Evolutionary conservation across 257 asterid genomes (phyloP).

Genomic region (Ocimum tenuiflorum): DNA sequence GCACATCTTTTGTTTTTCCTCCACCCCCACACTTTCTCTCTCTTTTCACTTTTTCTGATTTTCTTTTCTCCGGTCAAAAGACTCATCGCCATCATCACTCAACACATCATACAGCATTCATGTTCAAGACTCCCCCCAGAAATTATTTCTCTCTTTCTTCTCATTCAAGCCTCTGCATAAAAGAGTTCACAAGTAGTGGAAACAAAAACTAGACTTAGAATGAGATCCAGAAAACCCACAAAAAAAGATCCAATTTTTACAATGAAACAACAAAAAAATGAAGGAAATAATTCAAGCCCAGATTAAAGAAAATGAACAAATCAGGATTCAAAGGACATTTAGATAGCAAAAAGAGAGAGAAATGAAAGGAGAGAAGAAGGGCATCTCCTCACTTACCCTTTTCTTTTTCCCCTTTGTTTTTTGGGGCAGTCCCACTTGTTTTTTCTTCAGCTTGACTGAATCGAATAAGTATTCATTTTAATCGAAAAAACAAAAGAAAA

Average conservation of each 20-base stretch:
- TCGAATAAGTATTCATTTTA: slow-evolving; percentile 17
- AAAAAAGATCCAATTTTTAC: slow-evolving; percentile 17
- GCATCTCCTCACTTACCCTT: slow-evolving; percentile 32
- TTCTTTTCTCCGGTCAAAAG: slow-evolving; percentile 52
- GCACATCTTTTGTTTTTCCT: slow-evolving; percentile 20
- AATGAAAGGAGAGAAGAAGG: slow-evolving; percentile 32
- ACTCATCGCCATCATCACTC: slow-evolving; percentile 41
- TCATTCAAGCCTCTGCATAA: slow-evolving; percentile 34
- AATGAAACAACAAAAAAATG: slow-evolving; percentile 12
- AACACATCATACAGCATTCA: slow-evolving; percentile 38
- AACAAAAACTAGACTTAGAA: slow-evolving; percentile 12
- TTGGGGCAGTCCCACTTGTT: slow-evolving; percentile 26
- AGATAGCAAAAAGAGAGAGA: slow-evolving; percentile 12
- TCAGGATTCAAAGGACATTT: slow-evolving; percentile 21
- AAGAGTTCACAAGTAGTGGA: slow-evolving; percentile 12
- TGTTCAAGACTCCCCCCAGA: slow-evolving; percentile 36
- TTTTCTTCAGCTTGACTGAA: slow-evolving; percentile 22
- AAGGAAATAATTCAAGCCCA: slow-evolving; percentile 21
- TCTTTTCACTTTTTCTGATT: slow-evolving; percentile 41
- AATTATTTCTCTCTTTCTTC: slow-evolving; percentile 24
- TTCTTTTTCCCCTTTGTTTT: slow-evolving; percentile 14
- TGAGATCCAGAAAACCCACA: slow-evolving; percentile 19
- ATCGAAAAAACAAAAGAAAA: background rate
- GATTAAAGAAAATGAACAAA: slow-evolving; percentile 22
- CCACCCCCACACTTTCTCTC: slow-evolving; percentile 12